Evolutionary conservation across 306 rosid species (phyloP), one percentile per base, ranked within the genome.

Genomic region (Castanea sativa): DNA sequence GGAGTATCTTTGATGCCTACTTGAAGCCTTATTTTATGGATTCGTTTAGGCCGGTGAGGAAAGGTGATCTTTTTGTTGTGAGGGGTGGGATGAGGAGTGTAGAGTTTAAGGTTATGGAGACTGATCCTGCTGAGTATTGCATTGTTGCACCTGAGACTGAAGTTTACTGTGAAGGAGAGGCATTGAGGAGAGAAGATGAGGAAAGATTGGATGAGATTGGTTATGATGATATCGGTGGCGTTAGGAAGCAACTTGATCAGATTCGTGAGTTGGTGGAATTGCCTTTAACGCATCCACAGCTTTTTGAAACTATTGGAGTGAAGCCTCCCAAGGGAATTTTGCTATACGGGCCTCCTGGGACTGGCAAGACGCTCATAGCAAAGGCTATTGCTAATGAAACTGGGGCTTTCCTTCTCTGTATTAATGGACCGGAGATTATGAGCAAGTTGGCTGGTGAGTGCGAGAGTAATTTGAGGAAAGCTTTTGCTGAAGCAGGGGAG

Each of bases 261-360:
- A 78, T 78, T 55, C 67, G 81, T 9, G 75, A 78, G 19, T 69
- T 55, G 73, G 81, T 69, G 30, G 81, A 78, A 68, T 55, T 78
- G 52, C 81, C 81, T 12, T 9, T 78, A 18, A 78, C 75, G 69
- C 81, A 78, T 56, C 80, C 80, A 33, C 65, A 77, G 65, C 74
- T 77, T 25, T 77, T 77, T 29, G 68, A 77, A 30, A 51, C 74
- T 43, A 53, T 78, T 35, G 81, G 81, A 29, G 81, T 78, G 10
- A 78, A 78, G n/a, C 81, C 75, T 13, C 81, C 81, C 8, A 83
- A 84, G 80, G 87, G 87, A 35, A 82, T 84, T 72, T 80, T 84
- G 2, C 73, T 84, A 12, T 84, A 84, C 67, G 87, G 87, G 52
- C 87, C 87, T 33, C 83, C 87, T 33, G 87, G 83, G n/a, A 74